Evolutionary conservation across 23 red algal genomes (phyloP).

Genomic region (Cyanidioschyzon merolae): DNA sequence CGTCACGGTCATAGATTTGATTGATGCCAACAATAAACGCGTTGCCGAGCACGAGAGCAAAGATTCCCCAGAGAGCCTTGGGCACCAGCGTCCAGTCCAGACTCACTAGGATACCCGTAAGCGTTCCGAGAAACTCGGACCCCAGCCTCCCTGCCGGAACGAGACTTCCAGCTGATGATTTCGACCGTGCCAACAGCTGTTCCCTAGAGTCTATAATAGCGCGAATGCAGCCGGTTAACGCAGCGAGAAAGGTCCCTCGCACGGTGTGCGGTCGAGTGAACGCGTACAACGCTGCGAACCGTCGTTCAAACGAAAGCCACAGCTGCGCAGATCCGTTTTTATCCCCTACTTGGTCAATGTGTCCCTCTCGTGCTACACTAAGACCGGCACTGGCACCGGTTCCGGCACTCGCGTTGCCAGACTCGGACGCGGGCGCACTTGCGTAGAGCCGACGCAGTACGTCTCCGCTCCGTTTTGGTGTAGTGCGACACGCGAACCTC

Average conservation of each 20-base stretch:
- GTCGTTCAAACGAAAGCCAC: neutral
- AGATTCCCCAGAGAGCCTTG: conserved; percentile 43
- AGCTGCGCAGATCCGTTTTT: no score
- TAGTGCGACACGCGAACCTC: no score
- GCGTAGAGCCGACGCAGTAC: neutral
- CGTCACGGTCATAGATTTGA: conserved; percentile 73
- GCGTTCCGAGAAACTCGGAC: neutral
- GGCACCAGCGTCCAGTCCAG: conserved; percentile 60
- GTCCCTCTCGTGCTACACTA: no score
- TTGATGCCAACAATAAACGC: conserved; percentile 93
- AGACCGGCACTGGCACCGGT: neutral
- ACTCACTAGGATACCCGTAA: neutral
- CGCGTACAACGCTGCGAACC: conserved; percentile 20
- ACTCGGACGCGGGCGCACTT: neutral
- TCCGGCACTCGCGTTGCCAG: neutral
- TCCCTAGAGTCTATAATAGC: conserved; percentile 62
- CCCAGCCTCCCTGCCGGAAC: neutral
- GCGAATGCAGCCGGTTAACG: conserved; percentile 53
- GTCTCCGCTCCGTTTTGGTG: no score
- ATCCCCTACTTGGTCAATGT: no score
- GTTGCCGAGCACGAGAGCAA: conserved; percentile 77
- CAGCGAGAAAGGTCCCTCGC: conserved; percentile 82
- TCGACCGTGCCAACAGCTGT: neutral
- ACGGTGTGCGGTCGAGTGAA: conserved; percentile 98
- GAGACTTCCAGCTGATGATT: neutral